A percentile compares a stretch with the other conserved stretches of the same genome.
These are phyloP conservation scores for Scenedesmus sp. DNA, from an alignment of 163 green algal species.

Conservation along the genomic window DNA sequence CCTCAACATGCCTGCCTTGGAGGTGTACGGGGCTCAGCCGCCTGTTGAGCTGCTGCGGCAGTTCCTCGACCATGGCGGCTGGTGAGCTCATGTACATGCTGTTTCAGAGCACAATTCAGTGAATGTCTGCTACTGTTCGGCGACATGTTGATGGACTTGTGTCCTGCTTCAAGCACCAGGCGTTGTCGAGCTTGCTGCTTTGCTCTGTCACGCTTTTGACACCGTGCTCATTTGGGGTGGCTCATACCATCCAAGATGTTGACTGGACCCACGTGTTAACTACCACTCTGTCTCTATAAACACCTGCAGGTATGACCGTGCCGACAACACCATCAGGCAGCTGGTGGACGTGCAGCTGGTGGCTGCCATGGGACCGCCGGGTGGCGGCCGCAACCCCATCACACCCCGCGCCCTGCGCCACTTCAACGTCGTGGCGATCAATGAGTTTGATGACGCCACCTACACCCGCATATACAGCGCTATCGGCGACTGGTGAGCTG, in stretches of 20 bases:
- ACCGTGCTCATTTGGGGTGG: too few species aligned
- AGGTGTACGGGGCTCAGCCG: conserved; percentile 83
- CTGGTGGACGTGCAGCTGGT: conserved; percentile 81
- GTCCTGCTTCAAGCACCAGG: too few species aligned
- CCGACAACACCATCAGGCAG: conserved; percentile 70
- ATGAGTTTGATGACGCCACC: conserved; percentile 56
- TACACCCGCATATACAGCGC: conserved; percentile 73
- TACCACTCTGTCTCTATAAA: too few species aligned
- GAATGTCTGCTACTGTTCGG: too few species aligned
- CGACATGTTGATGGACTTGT: too few species aligned
- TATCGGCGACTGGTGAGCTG: conserved; percentile 77
- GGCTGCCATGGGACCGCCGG: conserved; percentile 79
- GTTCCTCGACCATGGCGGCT: conserved; percentile 78
- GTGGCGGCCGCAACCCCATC: conserved; percentile 79
- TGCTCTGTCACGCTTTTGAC: too few species aligned
- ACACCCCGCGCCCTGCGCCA: conserved; percentile 84
- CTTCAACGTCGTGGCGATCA: conserved; percentile 59
- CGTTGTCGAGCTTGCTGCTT: too few species aligned
- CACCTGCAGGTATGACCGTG: conserved; percentile 58
- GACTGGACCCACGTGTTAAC: too few species aligned
- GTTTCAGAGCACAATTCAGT: too few species aligned
- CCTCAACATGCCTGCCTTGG: conserved; percentile 78
- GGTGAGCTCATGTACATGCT: too few species aligned
- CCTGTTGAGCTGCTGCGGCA: conserved; percentile 85
- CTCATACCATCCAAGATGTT: too few species aligned